Percentiles rank a stretch among this genome's conserved stretches.
Conservation (phyloP, 306 rosid genomes). For the Alnus rubra region DNA sequence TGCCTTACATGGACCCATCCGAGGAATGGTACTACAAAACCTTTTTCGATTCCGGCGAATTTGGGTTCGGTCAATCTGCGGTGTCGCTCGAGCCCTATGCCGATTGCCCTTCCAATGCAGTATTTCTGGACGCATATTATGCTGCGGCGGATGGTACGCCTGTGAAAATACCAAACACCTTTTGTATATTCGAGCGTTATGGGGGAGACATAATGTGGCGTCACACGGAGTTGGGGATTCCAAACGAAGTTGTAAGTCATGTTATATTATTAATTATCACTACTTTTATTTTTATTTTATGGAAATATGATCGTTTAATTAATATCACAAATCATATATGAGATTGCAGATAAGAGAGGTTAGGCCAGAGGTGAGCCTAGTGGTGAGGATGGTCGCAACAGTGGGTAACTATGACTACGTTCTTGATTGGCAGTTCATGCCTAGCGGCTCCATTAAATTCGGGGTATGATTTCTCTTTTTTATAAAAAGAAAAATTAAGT, state of each 20-base stretch:
- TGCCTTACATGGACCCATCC: constrained; percentile 69
- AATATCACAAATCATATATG: neutral
- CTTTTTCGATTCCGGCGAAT: constrained; percentile 56
- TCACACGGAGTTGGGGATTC: constrained; percentile 45
- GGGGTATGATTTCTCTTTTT: constrained; percentile 30
- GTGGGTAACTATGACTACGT: constrained; percentile 57
- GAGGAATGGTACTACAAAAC: constrained; percentile 59
- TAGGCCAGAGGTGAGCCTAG: constrained; percentile 46
- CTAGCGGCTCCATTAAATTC: constrained; percentile 57
- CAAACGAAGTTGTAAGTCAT: constrained; percentile 26
- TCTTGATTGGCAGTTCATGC: constrained; percentile 62
- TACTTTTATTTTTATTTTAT: neutral
- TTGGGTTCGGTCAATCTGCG: constrained; percentile 51
- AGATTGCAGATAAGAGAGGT: constrained; percentile 46
- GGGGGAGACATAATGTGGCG: constrained; percentile 70
- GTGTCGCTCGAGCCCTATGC: constrained; percentile 41
- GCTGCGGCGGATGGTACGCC: constrained; percentile 42
- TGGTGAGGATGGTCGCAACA: constrained; percentile 50
- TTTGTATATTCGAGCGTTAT: constrained; percentile 61
- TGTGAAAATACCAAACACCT: constrained; percentile 44
- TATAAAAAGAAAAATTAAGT: no score
- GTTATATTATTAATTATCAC: neutral
- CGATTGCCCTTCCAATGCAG: constrained; percentile 65
- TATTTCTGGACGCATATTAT: constrained; percentile 49
- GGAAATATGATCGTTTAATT: neutral